Conservation (phyloP, 306 rosid species). For the Geum urbanum region DNA sequence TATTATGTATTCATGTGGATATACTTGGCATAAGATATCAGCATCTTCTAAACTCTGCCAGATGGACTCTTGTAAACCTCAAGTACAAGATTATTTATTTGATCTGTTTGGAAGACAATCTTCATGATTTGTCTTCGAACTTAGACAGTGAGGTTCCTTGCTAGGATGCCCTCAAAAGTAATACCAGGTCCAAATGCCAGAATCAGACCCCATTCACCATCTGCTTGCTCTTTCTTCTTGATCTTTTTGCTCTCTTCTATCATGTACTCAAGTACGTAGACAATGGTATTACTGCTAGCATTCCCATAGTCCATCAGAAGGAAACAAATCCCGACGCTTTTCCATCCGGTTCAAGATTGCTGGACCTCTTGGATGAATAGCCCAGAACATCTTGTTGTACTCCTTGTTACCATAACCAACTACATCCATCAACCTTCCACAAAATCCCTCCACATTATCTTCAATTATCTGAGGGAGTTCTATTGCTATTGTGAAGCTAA, state of each 20-base stretch:
- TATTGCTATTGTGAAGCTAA: slow-evolving; percentile 67
- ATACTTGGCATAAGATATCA: not conserved
- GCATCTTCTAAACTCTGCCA: too few relatives aligned
- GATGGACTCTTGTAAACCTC: not conserved
- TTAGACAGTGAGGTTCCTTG: slow-evolving; percentile 58
- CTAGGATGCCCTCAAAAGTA: slow-evolving; percentile 81
- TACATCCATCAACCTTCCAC: slow-evolving; percentile 45
- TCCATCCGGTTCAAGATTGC: slow-evolving; percentile 81
- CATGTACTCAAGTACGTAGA: slow-evolving; percentile 84
- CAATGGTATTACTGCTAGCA: slow-evolving; percentile 82
- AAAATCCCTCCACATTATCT: slow-evolving; percentile 72
- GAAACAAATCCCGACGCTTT: slow-evolving; percentile 69
- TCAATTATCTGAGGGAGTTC: slow-evolving; percentile 91
- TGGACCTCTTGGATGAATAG: slow-evolving; percentile 90
- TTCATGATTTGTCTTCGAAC: not conserved
- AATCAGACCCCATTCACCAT: slow-evolving; percentile 72
- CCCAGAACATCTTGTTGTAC: slow-evolving; percentile 74
- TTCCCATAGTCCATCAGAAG: slow-evolving; percentile 86
- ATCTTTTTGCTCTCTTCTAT: slow-evolving; percentile 55
- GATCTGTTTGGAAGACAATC: not conserved
- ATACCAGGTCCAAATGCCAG: slow-evolving; percentile 95
- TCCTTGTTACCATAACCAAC: slow-evolving; percentile 45
- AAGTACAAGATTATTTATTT: not conserved
- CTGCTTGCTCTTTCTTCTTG: slow-evolving; percentile 38
- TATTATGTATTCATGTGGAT: not conserved